Evolutionary conservation across 768 basidiomycete species (phyloP).

Genomic region (Xerocomellus chrysenteron): DNA sequence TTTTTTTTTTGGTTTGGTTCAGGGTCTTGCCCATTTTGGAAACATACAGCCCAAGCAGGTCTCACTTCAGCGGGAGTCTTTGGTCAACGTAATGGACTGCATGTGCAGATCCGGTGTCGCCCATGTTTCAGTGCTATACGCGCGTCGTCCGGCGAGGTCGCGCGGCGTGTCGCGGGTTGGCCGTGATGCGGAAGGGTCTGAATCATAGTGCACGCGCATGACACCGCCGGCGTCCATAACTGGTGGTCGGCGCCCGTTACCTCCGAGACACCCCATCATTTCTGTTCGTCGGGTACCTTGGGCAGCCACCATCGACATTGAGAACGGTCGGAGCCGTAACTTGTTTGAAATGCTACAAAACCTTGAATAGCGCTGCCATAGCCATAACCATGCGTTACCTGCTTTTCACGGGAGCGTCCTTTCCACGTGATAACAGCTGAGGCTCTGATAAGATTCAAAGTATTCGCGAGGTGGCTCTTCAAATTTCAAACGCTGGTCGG

Average conservation of each 20-base stretch:
- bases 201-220: no score
- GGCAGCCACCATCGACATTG: neutral
- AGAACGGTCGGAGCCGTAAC: no score
- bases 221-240: neutral
- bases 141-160: neutral
- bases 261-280: neutral
- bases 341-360: no score
- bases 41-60: no score
- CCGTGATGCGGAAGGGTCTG: neutral
- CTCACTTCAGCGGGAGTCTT: no score
- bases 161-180: neutral
- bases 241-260: neutral
- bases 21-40: no score
- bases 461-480: neutral
- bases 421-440: neutral
- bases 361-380: no score
- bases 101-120: no score
- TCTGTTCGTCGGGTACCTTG: neutral
- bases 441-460: neutral
- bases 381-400: neutral
- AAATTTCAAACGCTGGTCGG: neutral
- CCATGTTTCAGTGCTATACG: neutral
- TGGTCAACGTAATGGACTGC: no score
- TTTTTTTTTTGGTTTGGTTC: no score
- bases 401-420: neutral